Conservation (phyloP, 345 rosid species). For the Boechera retrofracta region DNA sequence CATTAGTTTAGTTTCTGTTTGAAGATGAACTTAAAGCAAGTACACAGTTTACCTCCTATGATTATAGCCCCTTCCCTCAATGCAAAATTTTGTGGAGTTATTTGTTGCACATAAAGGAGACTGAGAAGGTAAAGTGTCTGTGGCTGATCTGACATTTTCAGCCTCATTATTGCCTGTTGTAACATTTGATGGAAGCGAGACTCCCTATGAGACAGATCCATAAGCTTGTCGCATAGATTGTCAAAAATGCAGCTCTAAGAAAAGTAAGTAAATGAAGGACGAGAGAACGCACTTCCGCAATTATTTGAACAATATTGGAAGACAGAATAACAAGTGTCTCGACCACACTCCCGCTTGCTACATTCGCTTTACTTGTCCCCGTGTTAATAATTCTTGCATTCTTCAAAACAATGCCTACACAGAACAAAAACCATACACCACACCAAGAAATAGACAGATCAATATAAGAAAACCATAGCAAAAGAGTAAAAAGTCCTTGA, state of each 20-base stretch:
- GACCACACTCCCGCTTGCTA: slow-evolving; percentile 54
- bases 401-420: slow-evolving; percentile 80
- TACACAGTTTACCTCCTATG: slow-evolving; percentile 53
- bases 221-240: slow-evolving; percentile 25
- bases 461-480: neutral
- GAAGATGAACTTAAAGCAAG: neutral
- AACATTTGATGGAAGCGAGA: slow-evolving; percentile 56
- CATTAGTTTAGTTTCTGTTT: neutral
- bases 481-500: neutral
- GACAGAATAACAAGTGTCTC: slow-evolving; percentile 76
- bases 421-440: slow-evolving; percentile 15
- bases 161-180: slow-evolving; percentile 47
- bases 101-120: slow-evolving; percentile 25
- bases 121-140: slow-evolving; percentile 42
- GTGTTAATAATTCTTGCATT: slow-evolving; percentile 74
- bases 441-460: neutral
- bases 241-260: slow-evolving; percentile 16
- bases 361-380: slow-evolving; percentile 71
- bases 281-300: slow-evolving; percentile 67
- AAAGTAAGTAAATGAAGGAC: slow-evolving; percentile 3
- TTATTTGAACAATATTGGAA: slow-evolving; percentile 76
- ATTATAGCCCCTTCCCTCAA: slow-evolving; percentile 46
- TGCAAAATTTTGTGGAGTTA: slow-evolving; percentile 28
- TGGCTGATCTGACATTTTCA: slow-evolving; percentile 46
- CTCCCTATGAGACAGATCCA: slow-evolving; percentile 53